These are phyloP conservation scores for Dryas alaskensis DNA, from an alignment of 306 rosid genomes.

Conservation along the genomic window DNA sequence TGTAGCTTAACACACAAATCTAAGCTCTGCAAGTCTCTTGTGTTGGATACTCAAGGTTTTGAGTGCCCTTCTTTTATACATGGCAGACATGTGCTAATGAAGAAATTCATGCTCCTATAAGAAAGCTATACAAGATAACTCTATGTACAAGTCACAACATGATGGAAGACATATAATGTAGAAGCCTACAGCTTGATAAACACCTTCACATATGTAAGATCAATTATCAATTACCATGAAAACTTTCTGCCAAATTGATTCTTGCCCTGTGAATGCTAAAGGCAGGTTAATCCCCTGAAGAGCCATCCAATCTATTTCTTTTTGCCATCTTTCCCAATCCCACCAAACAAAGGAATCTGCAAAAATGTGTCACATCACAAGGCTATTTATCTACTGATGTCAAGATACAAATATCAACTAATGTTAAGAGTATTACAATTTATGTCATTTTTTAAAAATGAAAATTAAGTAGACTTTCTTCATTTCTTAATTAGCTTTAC, in stretches of 20 bases:
- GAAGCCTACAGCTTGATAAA: conserved; percentile 5
- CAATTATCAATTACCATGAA: conserved; percentile 51
- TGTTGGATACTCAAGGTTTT: not conserved
- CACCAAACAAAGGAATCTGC: conserved; percentile 97
- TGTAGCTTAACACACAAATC: not conserved
- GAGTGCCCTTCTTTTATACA: not conserved
- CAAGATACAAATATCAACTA: not conserved
- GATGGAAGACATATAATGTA: not conserved
- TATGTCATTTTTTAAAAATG: not conserved
- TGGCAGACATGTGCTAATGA: conserved; percentile 3
- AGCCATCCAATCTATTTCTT: conserved; percentile 98
- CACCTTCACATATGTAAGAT: not conserved
- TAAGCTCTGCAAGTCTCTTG: not conserved
- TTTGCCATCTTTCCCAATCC: conserved; percentile 99
- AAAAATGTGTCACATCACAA: conserved; percentile 13
- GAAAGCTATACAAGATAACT: not conserved
- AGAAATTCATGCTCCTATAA: not conserved
- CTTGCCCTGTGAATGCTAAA: conserved; percentile 94
- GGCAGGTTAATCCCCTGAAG: conserved; percentile 96
- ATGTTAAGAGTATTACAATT: not conserved
- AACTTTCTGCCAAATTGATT: conserved; percentile 88
- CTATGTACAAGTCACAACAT: not conserved
- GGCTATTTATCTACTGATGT: not conserved
- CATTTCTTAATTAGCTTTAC: not conserved
- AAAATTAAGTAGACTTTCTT: conserved; percentile 3